Evolutionary conservation across 768 basidiomycete genomes (phyloP).

Genomic region (Pholiota molesta): DNA sequence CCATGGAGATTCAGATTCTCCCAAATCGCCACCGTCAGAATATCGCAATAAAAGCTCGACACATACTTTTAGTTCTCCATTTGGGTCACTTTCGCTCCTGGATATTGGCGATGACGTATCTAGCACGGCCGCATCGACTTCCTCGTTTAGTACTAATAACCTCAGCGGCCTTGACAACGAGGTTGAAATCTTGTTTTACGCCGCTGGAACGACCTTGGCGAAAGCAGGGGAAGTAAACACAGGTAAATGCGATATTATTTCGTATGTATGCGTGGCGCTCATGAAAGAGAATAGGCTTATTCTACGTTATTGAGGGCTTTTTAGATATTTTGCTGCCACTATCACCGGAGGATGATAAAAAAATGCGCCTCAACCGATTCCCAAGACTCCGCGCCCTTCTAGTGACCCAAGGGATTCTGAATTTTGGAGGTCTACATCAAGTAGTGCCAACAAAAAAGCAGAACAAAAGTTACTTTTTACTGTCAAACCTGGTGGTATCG

Average conservation of each 20-base stretch:
- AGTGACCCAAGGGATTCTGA: conserved; percentile 34
- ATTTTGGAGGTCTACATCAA: conserved; percentile 36
- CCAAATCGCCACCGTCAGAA: conserved; percentile 53
- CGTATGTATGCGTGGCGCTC: conserved; percentile 10
- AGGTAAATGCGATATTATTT: conserved; percentile 43
- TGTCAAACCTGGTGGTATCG: conserved; percentile 96
- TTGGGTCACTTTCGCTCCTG: conserved; percentile 73
- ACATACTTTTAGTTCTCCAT: conserved; percentile 59
- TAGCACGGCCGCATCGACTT: conserved; percentile 61
- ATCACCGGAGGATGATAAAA: conserved; percentile 32
- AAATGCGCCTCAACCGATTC: conserved; percentile 21
- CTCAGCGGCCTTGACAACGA: conserved; percentile 92
- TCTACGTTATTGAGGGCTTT: conserved; percentile 96
- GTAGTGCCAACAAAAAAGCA: conserved; percentile 34
- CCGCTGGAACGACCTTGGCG: conserved; percentile 83
- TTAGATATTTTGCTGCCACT: conserved; percentile 84
- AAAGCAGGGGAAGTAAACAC: conserved; percentile 90
- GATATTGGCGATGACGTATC: conserved; percentile 73
- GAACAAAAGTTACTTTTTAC: conserved; percentile 83
- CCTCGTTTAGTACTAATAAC: conserved; percentile 50
- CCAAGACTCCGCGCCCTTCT: conserved; percentile 19
- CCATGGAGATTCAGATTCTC: conserved; percentile 68
- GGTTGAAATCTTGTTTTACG: conserved; percentile 93
- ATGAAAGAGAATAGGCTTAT: conserved; percentile 56
- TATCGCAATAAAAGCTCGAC: conserved; percentile 38